These are phyloP conservation scores for Xerocomus minutiporus DNA, from an alignment of 1,284 basidiomycete genomes.

Conservation along the genomic window DNA sequence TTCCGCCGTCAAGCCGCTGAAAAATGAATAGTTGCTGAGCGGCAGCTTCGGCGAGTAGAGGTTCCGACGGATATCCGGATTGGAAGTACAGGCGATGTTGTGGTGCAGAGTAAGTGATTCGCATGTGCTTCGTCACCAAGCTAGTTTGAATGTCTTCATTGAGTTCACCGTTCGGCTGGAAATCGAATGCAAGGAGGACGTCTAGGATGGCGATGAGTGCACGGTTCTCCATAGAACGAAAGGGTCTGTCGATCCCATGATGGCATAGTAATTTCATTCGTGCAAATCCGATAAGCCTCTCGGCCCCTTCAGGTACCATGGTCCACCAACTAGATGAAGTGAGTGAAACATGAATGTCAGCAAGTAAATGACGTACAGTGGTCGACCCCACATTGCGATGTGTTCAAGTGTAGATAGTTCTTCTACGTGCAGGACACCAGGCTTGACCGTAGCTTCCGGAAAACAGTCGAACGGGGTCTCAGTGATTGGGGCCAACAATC, in stretches of 20 bases:
- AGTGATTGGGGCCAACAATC: not conserved
- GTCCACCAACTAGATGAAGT: not conserved
- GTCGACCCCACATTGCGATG: not conserved
- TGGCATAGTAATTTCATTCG: not conserved
- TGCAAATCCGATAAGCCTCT: not conserved
- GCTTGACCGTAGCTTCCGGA: not conserved
- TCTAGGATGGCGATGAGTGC: not conserved
- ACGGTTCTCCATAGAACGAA: not conserved
- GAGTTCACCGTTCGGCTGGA: not conserved
- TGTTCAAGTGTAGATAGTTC: not conserved
- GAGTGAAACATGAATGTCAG: not conserved
- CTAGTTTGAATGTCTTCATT: not conserved
- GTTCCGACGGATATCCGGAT: slow-evolving; percentile 3
- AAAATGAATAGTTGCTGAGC: not conserved
- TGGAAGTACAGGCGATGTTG: not conserved
- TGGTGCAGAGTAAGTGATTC: not conserved
- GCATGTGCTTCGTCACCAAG: slow-evolving; percentile 1
- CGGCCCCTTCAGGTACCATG: not conserved
- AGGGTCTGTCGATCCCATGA: not conserved
- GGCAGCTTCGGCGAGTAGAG: not conserved
- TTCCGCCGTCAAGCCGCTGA: not conserved
- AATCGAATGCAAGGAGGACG: not conserved
- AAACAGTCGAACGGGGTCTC: not conserved
- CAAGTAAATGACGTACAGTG: not conserved
- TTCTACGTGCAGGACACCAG: not conserved